These are phyloP conservation scores for Lineolata rhizophorae DNA, from an alignment of 495 filamentous ascomycete species.

Conservation along the genomic window DNA sequence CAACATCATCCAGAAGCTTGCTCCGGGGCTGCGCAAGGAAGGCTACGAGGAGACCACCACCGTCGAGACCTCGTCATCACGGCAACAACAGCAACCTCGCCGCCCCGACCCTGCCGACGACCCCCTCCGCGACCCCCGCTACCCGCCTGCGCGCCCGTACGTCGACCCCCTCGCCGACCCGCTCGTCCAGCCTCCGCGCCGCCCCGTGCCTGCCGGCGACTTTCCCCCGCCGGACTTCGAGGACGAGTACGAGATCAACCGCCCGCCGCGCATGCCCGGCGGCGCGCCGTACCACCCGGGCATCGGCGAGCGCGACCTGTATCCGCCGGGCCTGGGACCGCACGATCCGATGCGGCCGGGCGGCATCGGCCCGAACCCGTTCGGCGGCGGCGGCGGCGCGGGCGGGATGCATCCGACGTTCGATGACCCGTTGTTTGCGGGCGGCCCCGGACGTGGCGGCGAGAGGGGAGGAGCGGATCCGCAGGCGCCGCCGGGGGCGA, in stretches of 20 bases:
- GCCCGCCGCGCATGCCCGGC: slow-evolving; percentile 26
- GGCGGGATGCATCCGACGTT: slow-evolving; percentile 92
- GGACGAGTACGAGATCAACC: slow-evolving; percentile 71
- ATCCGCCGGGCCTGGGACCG: slow-evolving; percentile 70
- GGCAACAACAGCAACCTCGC: slow-evolving; percentile 3
- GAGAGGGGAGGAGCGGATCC: slow-evolving; percentile 26
- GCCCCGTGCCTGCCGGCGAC: slow-evolving; percentile 49
- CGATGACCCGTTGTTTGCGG: slow-evolving; percentile 76
- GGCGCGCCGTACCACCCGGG: slow-evolving; percentile 20
- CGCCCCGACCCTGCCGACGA: slow-evolving; percentile 11
- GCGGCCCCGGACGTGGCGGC: slow-evolving; percentile 26
- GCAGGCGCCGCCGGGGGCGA: slow-evolving; percentile 34
- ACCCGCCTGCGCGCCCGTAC: slow-evolving; percentile 34
- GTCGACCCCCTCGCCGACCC: slow-evolving; percentile 52
- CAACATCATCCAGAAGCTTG: slow-evolving; percentile 58
- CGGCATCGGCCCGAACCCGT: slow-evolving; percentile 26
- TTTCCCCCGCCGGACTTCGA: slow-evolving; percentile 81
- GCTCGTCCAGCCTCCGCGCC: slow-evolving; percentile 35
- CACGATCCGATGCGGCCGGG: slow-evolving; percentile 54
- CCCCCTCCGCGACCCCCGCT: slow-evolving; percentile 15
- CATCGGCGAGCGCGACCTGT: slow-evolving; percentile 69
- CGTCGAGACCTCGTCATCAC: slow-evolving; percentile 7
- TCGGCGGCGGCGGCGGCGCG: slow-evolving; percentile 27
- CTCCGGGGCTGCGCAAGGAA: slow-evolving; percentile 51
- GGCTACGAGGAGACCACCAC: slow-evolving; percentile 39